phyloP scores from a whole-genome alignment of 2,329 filamentous ascomycete species.

The Ophidiomyces ophidiicola region DNA sequence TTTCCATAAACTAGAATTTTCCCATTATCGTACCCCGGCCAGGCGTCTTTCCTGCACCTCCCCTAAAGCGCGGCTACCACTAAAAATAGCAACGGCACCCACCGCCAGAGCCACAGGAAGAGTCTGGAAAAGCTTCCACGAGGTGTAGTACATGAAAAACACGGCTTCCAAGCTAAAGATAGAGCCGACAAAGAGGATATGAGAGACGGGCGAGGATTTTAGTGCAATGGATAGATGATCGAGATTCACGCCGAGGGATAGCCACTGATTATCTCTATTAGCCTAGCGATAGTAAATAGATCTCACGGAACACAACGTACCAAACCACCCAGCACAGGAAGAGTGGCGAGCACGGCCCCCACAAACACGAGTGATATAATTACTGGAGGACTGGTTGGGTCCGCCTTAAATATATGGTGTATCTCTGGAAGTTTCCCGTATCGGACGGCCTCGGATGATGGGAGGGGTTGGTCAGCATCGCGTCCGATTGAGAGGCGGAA shows the following conservation, averaged over 20 bases:
- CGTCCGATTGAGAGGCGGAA: conserved; percentile 61
- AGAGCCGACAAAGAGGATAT: conserved; percentile 74
- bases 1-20: not conserved
- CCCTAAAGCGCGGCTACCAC: conserved; percentile 76
- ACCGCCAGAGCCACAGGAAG: conserved; percentile 61
- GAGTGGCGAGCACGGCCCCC: conserved; percentile 55
- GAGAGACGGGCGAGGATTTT: conserved; percentile 62
- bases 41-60: conserved; percentile 85
- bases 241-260: conserved; percentile 68
- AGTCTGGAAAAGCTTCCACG: conserved; percentile 83
- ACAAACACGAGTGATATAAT: conserved; percentile 69
- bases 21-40: conserved; percentile 50
- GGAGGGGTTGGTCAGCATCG: conserved; percentile 49
- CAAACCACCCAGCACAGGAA: conserved; percentile 59
- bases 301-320: conserved; percentile 41
- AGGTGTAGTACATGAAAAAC: conserved; percentile 88
- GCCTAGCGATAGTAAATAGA: not conserved
- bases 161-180: conserved; percentile 78
- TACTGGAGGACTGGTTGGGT: conserved; percentile 67
- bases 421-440: conserved; percentile 79
- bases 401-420: conserved; percentile 74
- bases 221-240: conserved; percentile 66
- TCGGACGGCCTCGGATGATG: conserved; percentile 57
- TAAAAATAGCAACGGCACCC: conserved; percentile 63
- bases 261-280: conserved; percentile 49